Evolutionary conservation across 176 grass and related monocot genomes (phyloP).

Genomic region (Avena atlantica): DNA sequence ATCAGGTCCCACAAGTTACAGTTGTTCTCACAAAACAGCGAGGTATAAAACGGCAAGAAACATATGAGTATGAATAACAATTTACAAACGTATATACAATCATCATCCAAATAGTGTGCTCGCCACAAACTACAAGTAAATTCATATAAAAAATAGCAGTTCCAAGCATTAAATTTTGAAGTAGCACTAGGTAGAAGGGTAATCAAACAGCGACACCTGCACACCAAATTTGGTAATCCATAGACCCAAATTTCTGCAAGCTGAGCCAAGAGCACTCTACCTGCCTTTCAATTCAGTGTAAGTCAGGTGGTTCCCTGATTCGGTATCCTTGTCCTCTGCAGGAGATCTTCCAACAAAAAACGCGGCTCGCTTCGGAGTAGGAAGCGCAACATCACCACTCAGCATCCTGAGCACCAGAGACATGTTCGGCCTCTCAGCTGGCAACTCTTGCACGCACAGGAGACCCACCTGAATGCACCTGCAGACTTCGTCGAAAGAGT

Average conservation of each 20-base stretch:
- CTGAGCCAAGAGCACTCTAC: not conserved
- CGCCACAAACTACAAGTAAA: slow-evolving; percentile 21
- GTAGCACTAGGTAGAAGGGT: not conserved
- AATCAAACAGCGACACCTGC: not conserved
- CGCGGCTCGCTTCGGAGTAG: slow-evolving; percentile 57
- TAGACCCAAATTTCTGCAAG: not conserved
- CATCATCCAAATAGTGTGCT: not conserved
- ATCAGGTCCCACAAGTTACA: not conserved
- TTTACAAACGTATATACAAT: not conserved
- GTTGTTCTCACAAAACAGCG: not conserved
- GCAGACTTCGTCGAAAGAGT: slow-evolving; percentile 39
- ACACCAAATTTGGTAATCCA: not conserved
- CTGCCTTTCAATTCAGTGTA: slow-evolving; percentile 49
- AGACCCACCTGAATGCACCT: slow-evolving; percentile 78
- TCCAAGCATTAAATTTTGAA: not conserved
- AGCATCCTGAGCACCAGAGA: slow-evolving; percentile 61
- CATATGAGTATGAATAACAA: not conserved
- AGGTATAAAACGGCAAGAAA: not conserved
- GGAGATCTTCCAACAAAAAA: slow-evolving; percentile 51
- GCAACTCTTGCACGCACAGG: slow-evolving; percentile 74
- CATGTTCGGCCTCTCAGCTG: slow-evolving; percentile 68
- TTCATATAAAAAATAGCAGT: not conserved
- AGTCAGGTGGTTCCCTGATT: slow-evolving; percentile 42
- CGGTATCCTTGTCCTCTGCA: not conserved
- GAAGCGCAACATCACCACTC: slow-evolving; percentile 51